A percentile compares a stretch with the other conserved stretches of the same genome.
These are phyloP conservation scores for Rhizopogon vinicolor DNA, from an alignment of 768 basidiomycete genomes.

Conservation along the genomic window DNA sequence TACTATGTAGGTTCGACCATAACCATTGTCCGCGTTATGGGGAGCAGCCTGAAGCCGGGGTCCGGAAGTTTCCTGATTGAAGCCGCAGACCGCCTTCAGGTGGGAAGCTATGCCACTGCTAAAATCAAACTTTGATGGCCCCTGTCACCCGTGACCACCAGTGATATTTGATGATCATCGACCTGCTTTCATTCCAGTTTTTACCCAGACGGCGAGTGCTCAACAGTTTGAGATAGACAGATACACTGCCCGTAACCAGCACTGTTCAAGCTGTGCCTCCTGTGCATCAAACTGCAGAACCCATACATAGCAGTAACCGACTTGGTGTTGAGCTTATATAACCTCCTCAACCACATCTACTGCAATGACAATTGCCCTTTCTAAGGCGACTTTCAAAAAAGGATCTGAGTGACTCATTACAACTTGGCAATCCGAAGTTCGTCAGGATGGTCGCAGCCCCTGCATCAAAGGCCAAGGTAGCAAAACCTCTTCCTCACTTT, in stretches of 20 bases:
- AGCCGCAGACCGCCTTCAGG: too few relatives aligned
- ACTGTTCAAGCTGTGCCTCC: background rate
- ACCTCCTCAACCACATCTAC: background rate
- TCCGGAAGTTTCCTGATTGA: too few relatives aligned
- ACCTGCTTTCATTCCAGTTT: background rate
- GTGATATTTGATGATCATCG: background rate
- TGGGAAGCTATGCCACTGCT: too few relatives aligned
- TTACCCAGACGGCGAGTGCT: background rate
- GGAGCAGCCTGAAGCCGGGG: too few relatives aligned
- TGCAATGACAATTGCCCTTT: background rate
- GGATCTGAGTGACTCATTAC: too few relatives aligned
- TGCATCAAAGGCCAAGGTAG: constrained; percentile 33
- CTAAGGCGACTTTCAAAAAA: too few relatives aligned
- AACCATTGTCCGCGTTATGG: too few relatives aligned
- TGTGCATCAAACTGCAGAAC: constrained; percentile 1
- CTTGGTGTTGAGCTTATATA: background rate
- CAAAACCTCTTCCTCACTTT: constrained; percentile 69
- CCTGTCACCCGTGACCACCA: background rate
- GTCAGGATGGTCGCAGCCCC: constrained; percentile 3
- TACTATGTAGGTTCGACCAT: too few relatives aligned
- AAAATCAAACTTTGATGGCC: background rate
- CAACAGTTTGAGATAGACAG: background rate
- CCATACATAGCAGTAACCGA: background rate
- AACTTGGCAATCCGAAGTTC: background rate
- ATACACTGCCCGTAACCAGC: constrained; percentile 9